Evolutionary conservation across 2,329 filamentous ascomycete genomes (phyloP).

Genomic region (Emergomyces africanus): DNA sequence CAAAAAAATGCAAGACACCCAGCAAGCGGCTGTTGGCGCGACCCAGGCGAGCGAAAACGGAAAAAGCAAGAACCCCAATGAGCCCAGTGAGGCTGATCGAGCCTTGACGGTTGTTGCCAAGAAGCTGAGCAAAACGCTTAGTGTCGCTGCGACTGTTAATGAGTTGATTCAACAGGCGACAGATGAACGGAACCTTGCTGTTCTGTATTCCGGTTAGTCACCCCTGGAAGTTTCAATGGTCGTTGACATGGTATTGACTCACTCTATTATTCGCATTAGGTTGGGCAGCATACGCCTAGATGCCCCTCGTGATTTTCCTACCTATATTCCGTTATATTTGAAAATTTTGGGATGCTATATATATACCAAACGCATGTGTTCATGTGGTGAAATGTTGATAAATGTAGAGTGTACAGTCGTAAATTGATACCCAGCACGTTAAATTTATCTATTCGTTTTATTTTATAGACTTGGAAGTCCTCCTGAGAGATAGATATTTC

Average conservation of each 20-base stretch:
- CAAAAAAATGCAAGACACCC: conserved; percentile 51
- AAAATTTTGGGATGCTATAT: not conserved
- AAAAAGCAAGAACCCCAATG: conserved; percentile 35
- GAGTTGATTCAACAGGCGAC: conserved; percentile 93
- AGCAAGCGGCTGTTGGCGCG: conserved; percentile 31
- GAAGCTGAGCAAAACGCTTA: conserved; percentile 88
- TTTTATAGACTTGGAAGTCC: not conserved
- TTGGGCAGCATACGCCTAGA: conserved; percentile 39
- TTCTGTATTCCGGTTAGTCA: conserved; percentile 64
- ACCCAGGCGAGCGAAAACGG: conserved; percentile 20
- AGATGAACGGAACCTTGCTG: conserved; percentile 81
- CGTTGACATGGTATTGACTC: not conserved
- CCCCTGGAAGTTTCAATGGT: conserved; percentile 7
- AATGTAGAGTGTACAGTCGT: not conserved
- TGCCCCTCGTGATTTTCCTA: not conserved
- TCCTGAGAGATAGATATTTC: not conserved
- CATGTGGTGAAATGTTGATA: not conserved
- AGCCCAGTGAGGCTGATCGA: conserved; percentile 72
- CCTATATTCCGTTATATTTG: not conserved
- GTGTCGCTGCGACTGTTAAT: conserved; percentile 89
- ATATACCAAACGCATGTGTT: not conserved
- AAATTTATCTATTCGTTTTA: not conserved
- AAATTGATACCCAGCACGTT: not conserved
- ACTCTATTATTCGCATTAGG: conserved; percentile 19
- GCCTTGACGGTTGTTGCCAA: conserved; percentile 89